Conservation (phyloP, 1,284 basidiomycete genomes). For the Rhodotorula mucilaginosa region DNA sequence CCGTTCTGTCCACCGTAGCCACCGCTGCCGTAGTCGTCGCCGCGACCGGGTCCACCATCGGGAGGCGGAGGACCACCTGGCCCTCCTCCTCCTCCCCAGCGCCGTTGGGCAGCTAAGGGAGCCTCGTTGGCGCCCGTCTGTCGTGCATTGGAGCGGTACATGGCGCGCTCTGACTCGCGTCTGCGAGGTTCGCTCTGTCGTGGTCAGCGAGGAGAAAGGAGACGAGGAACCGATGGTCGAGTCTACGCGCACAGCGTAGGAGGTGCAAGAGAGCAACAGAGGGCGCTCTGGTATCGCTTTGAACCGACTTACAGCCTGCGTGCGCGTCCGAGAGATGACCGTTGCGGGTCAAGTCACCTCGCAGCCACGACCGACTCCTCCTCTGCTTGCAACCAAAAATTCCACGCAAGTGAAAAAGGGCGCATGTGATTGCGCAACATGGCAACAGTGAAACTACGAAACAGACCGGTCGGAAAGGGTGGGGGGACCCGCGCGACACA, state of each 20-base stretch:
- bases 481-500: background rate
- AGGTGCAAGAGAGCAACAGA: no score
- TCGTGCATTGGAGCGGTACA: slow-evolving; percentile 33
- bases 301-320: background rate
- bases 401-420: no score
- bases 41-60: slow-evolving; percentile 5
- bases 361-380: no score
- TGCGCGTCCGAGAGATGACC: no score
- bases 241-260: no score
- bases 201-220: background rate
- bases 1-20: slow-evolving; percentile 32
- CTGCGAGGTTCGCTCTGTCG: background rate
- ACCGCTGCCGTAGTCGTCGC: slow-evolving; percentile 28
- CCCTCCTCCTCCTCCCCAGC: slow-evolving; percentile 40
- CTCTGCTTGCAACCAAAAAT: no score
- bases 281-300: background rate
- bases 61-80: slow-evolving; percentile 8
- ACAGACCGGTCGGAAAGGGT: no score
- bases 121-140: slow-evolving; percentile 41
- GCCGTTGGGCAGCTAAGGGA: slow-evolving; percentile 32
- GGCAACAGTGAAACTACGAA: no score
- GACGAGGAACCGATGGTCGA: background rate
- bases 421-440: no score
- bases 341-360: no score
- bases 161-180: background rate